Evolutionary conservation across 805 yeast genomes (phyloP), one percentile per base, ranked within the genome.

Genomic region (Citeromyces matritensis): DNA sequence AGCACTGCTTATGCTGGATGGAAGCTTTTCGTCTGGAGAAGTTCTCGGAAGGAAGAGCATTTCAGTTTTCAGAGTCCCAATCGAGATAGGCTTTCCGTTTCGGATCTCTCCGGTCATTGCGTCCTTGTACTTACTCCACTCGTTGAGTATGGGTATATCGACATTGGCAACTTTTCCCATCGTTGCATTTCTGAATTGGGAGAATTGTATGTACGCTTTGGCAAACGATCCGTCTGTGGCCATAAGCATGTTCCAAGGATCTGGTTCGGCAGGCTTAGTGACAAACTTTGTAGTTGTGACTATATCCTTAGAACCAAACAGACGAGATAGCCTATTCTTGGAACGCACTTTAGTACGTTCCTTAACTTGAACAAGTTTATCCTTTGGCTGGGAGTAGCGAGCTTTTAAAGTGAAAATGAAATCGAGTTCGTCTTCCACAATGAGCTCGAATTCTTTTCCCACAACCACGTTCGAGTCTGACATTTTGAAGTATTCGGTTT

Each of bases 141-240:
- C 94, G 45, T 84, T 85, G 49, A 69, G 72, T 40, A 85, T 66
- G 7, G 77, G 69, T 28, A 83, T 45, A 28, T 63, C 59, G 30
- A 58, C 60, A 35, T 58, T 55, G 1, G 72, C 58, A 10, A 29
- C 14, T 30, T 55, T 49, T 11, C 82, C 78, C 11, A 64, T 67
- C 29, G 80, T 58, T 21, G 62, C 63, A 13, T 61, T 51, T 42
- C 74, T 74, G 42, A 67, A 66, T 35, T 68, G 69, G 15, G 65
- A 63, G 42, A 79, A 76, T 29, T 66, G 66, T 33, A 86, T 59
- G 41, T 77, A 73, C 33, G 80, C 69, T 43, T 88, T 65, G 6
- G 84, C 95, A 61, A 82, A 85, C 24, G 95, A 82, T 2, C 97
- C 97, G 49, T 84, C 93, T 23, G 63, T 61, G 2, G 96, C 95